Evolutionary conservation across 441 rosid genomes (phyloP).

Genomic region (Eutrema salsugineum): DNA sequence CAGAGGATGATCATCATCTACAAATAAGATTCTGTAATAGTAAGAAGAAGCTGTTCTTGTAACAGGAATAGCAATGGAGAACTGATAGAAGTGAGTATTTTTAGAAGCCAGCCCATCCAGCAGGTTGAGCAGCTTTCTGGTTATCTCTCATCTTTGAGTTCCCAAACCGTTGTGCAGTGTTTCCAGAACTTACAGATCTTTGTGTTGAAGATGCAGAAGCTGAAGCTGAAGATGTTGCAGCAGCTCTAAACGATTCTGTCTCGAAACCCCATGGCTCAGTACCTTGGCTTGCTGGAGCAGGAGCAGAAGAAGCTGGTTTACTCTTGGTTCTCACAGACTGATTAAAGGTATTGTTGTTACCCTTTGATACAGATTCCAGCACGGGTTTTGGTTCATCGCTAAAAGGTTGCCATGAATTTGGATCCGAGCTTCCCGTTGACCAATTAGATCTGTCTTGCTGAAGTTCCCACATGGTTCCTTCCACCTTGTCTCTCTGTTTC

Average conservation of each 20-base stretch:
- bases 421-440: slow-evolving; percentile 43
- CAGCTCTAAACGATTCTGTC: slow-evolving; percentile 64
- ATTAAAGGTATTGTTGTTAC: slow-evolving; percentile 22
- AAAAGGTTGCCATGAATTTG: slow-evolving; percentile 78
- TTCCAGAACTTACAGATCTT: slow-evolving; percentile 45
- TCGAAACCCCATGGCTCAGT: slow-evolving; percentile 83
- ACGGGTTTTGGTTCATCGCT: slow-evolving; percentile 48
- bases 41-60: slow-evolving; percentile 1
- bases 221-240: slow-evolving; percentile 25
- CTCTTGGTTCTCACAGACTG: slow-evolving; percentile 61
- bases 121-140: slow-evolving; percentile 65
- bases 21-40: slow-evolving; percentile 23
- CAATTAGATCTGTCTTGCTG: slow-evolving; percentile 50
- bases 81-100: background rate
- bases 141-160: slow-evolving; percentile 44
- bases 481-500: slow-evolving; percentile 45
- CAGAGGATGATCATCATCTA: slow-evolving; percentile 25
- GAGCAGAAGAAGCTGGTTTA: slow-evolving; percentile 48
- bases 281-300: slow-evolving; percentile 38
- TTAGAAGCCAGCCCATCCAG: slow-evolving; percentile 99
- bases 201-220: slow-evolving; percentile 34
- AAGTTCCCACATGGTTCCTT: slow-evolving; percentile 35
- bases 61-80: background rate
- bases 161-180: slow-evolving; percentile 39
- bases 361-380: slow-evolving; percentile 40